A percentile compares a stretch with the other conserved stretches of the same genome.
Conservation (phyloP, 805 yeast genomes). For the Lipomyces spencermartinsiae region DNA sequence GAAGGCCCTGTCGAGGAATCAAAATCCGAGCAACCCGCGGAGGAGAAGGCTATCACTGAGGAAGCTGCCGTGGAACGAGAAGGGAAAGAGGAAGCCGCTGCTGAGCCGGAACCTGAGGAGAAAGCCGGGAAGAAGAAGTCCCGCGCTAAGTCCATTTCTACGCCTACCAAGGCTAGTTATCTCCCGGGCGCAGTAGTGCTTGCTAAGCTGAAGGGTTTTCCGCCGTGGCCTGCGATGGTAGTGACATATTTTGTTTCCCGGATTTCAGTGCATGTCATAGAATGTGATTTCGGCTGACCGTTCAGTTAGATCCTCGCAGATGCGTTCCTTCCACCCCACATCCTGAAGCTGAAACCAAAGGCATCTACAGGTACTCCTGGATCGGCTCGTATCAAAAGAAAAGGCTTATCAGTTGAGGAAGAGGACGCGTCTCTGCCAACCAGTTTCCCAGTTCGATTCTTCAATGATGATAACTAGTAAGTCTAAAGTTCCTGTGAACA, state of each 20-base stretch:
- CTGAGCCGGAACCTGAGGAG: constrained; percentile 8
- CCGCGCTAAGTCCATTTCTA: constrained; percentile 5
- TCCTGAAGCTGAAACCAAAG: constrained; percentile 46
- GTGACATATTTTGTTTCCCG: not conserved
- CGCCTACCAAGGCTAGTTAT: constrained; percentile 34
- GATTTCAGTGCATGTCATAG: not conserved
- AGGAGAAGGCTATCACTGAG: not conserved
- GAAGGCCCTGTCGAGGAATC: constrained; percentile 6
- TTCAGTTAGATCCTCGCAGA: constrained; percentile 40
- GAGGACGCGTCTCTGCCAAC: constrained; percentile 23
- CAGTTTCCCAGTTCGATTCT: constrained; percentile 65
- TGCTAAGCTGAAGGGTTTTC: constrained; percentile 84
- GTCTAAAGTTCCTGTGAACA: constrained; percentile 3
- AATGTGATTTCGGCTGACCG: not conserved
- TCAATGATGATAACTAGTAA: constrained; percentile 69
- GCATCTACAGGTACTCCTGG: constrained; percentile 53
- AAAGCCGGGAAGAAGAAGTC: constrained; percentile 9
- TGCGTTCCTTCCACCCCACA: constrained; percentile 37
- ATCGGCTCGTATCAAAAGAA: constrained; percentile 37
- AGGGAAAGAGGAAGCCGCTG: constrained; percentile 4
- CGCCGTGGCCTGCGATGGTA: constrained; percentile 91
- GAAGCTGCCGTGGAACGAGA: constrained; percentile 1
- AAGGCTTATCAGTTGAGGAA: constrained; percentile 26
- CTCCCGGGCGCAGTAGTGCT: constrained; percentile 64
- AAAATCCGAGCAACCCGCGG: not conserved